Conservation (phyloP, 2,329 filamentous ascomycete genomes). For the Xylariaceae sp. region DNA sequence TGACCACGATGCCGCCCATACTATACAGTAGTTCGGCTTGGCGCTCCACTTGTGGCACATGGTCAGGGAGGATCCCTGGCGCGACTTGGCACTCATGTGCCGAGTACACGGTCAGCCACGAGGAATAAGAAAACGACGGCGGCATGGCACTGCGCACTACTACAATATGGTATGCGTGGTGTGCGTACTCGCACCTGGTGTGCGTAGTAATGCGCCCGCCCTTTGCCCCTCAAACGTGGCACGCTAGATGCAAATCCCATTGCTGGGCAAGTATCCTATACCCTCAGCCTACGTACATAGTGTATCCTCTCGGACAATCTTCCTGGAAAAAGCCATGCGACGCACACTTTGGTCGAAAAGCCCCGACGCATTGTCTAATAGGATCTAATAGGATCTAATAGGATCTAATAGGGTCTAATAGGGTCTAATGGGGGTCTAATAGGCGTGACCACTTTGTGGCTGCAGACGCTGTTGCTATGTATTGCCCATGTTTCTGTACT, state of each 20-base stretch:
- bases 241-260: conserved; percentile 14
- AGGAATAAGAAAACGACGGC: conserved; percentile 28
- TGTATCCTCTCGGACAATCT: conserved; percentile 10
- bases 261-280: conserved; percentile 19
- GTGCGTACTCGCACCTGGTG: no score
- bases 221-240: conserved; percentile 1
- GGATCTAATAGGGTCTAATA: not conserved
- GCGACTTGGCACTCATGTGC: conserved; percentile 25
- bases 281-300: conserved; percentile 11
- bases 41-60: conserved; percentile 29
- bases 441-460: conserved; percentile 3
- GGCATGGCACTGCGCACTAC: conserved; percentile 13
- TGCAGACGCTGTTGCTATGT: conserved; percentile 4
- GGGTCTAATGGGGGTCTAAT: no score
- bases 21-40: conserved; percentile 28
- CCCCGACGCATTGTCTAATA: conserved; percentile 30
- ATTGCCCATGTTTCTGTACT: conserved; percentile 2
- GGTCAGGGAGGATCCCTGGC: conserved; percentile 23
- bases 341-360: conserved; percentile 30
- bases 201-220: not conserved
- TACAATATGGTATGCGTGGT: no score
- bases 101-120: conserved; percentile 30
- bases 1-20: conserved; percentile 31
- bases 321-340: conserved; percentile 34
- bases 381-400: not conserved